A percentile compares a stretch with the other conserved stretches of the same genome.
phyloP scores from a whole-genome alignment of 176 grass and related monocot species.

The Microstegium vimineum region DNA sequence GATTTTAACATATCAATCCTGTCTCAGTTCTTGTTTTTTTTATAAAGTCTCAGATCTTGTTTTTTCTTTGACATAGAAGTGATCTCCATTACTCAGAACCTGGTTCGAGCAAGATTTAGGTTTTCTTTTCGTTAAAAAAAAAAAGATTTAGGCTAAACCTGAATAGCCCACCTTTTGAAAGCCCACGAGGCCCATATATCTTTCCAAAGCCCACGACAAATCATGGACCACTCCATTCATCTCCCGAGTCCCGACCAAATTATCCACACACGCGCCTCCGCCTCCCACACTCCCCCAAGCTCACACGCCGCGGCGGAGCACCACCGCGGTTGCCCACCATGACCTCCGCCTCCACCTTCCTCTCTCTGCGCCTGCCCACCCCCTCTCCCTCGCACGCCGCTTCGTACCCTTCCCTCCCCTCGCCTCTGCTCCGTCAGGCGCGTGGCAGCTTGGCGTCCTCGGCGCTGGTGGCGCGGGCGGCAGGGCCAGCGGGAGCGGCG shows the following conservation, averaged over 20 bases:
- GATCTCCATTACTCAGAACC: no score
- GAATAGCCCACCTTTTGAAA: not conserved
- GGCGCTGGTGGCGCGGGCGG: conserved; percentile 26
- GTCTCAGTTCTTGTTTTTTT: no score
- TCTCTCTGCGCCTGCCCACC: conserved; percentile 31
- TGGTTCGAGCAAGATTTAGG: no score
- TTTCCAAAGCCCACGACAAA: conserved; percentile 18
- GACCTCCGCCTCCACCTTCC: conserved; percentile 35
- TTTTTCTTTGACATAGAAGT: no score
- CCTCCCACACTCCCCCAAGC: conserved; percentile 14
- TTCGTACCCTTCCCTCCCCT: not conserved
- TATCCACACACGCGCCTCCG: conserved; percentile 32
- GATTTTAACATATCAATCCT: no score
- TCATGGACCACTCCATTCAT: not conserved
- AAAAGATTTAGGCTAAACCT: not conserved
- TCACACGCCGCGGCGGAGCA: conserved; percentile 30
- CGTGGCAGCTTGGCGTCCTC: conserved; percentile 21
- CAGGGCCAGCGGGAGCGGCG: not conserved
- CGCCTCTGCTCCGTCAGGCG: not conserved
- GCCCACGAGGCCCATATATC: not conserved
- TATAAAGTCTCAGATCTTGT: no score
- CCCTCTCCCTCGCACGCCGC: not conserved
- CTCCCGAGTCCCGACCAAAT: conserved; percentile 21
- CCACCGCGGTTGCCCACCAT: conserved; percentile 21
- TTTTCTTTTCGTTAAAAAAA: not conserved